phyloP scores from a whole-genome alignment of 1,284 basidiomycete genomes.

The Fomitopsis betulina region DNA sequence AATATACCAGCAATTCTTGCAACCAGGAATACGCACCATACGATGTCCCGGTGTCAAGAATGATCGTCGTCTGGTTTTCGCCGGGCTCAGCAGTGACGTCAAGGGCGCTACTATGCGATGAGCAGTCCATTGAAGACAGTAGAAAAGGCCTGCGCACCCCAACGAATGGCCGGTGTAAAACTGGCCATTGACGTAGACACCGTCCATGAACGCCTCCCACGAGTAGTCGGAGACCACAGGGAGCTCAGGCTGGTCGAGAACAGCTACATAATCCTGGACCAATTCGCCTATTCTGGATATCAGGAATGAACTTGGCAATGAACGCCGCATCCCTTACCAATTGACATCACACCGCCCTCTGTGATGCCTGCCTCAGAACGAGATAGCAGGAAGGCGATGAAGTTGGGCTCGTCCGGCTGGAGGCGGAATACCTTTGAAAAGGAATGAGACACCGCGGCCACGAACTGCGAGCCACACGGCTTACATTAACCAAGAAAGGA shows the following conservation, averaged over 20 bases:
- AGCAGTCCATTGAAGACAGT: background rate
- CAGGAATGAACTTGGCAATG: background rate
- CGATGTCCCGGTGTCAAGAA: constrained; percentile 17
- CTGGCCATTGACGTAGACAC: constrained; percentile 15
- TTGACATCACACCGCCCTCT: constrained; percentile 21
- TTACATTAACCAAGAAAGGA: constrained; percentile 17
- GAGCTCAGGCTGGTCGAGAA: constrained; percentile 8
- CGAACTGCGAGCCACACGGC: background rate
- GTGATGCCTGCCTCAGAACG: constrained; percentile 15
- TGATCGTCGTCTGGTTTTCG: constrained; percentile 1
- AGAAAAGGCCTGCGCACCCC: background rate
- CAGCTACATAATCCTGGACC: background rate
- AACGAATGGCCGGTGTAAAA: constrained; percentile 9
- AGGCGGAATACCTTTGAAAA: constrained; percentile 15
- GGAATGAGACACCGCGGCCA: background rate
- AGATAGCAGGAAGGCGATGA: constrained; percentile 18
- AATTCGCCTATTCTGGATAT: background rate
- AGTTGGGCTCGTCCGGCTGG: constrained; percentile 16
- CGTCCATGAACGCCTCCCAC: constrained; percentile 17
- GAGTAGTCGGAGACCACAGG: background rate
- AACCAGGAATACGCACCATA: constrained; percentile 4
- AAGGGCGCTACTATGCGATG: background rate
- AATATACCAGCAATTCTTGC: background rate
- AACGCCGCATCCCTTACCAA: constrained; percentile 10
- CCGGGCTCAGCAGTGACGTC: background rate